phyloP scores from a whole-genome alignment of 2,329 filamentous ascomycete species.

The Thelonectria blattea region DNA sequence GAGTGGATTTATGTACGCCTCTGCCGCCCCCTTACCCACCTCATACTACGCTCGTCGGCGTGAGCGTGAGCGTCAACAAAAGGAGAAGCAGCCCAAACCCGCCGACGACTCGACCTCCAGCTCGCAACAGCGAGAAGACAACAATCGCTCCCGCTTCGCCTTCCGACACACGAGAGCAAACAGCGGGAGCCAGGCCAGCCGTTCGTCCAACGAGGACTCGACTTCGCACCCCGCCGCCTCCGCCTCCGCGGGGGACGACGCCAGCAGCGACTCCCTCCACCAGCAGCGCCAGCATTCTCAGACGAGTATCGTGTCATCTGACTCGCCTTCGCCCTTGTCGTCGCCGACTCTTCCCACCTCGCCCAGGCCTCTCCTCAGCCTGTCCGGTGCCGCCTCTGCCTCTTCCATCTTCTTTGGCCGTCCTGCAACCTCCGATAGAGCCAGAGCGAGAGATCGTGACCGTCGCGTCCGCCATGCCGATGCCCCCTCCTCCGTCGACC shows the following conservation, averaged over 20 bases:
- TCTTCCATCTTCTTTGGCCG: constrained; percentile 34
- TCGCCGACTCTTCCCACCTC: constrained; percentile 24
- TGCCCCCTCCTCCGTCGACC: constrained; percentile 32
- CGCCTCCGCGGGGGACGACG: constrained; percentile 33
- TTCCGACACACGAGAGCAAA: constrained; percentile 34
- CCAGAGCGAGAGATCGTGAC: constrained; percentile 25
- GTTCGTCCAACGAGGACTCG: constrained; percentile 37
- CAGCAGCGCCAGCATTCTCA: constrained; percentile 22
- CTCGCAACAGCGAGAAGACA: neutral
- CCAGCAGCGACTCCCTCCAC: constrained; percentile 9
- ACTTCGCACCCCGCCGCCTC: constrained; percentile 38
- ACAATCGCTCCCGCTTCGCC: constrained; percentile 27
- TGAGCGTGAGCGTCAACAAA: constrained; percentile 34
- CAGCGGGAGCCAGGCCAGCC: constrained; percentile 38
- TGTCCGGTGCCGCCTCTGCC: constrained; percentile 15
- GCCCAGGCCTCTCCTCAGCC: constrained; percentile 26
- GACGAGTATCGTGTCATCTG: constrained; percentile 31
- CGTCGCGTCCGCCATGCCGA: constrained; percentile 32
- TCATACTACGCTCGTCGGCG: constrained; percentile 26
- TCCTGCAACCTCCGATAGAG: constrained; percentile 27
- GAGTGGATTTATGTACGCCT: constrained; percentile 40
- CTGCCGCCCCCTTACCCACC: constrained; percentile 41
- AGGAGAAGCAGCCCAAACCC: constrained; percentile 32
- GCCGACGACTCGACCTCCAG: constrained; percentile 19
- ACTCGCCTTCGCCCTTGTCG: constrained; percentile 29